A percentile compares a stretch with the other conserved stretches of the same genome.
Conservation (phyloP, 2,329 filamentous ascomycete species). For the Colletotrichum tropicale region DNA sequence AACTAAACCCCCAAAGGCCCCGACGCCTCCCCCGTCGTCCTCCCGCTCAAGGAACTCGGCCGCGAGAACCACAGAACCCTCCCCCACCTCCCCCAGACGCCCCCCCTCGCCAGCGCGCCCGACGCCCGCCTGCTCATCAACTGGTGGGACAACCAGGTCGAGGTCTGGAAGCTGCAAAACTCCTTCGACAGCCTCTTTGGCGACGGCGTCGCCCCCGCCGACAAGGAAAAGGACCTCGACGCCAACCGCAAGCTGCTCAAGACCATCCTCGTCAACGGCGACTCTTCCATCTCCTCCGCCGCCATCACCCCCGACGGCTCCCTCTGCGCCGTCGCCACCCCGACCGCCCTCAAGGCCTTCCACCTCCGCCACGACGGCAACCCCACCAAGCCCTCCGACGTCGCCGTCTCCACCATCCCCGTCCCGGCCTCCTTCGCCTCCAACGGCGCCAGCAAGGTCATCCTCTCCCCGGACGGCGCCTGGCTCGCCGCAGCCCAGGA, state of each 20-base stretch:
- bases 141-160: conserved; percentile 91
- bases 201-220: conserved; percentile 35
- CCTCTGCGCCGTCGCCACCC: conserved; percentile 78
- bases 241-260: conserved; percentile 70
- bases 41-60: conserved; percentile 76
- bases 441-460: conserved; percentile 71
- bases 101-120: conserved; percentile 75
- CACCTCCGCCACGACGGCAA: conserved; percentile 58
- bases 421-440: conserved; percentile 61
- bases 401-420: conserved; percentile 74
- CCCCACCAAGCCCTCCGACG: conserved; percentile 55
- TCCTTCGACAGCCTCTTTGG: conserved; percentile 52
- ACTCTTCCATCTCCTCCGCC: conserved; percentile 82
- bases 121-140: conserved; percentile 79
- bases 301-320: conserved; percentile 74
- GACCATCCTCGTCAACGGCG: conserved; percentile 71
- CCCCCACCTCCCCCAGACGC: conserved; percentile 81
- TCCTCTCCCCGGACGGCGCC: conserved; percentile 71
- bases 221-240: conserved; percentile 45
- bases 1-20: conserved; percentile 61
- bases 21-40: conserved; percentile 81
- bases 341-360: conserved; percentile 78
- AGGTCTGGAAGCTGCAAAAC: conserved; percentile 72
- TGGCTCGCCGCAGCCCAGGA: conserved; percentile 72
- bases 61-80: conserved; percentile 84